A percentile compares a stretch with the other conserved stretches of the same genome.
Evolutionary conservation across 768 basidiomycete species (phyloP).

Genomic region (Boletellus emodensis): DNA sequence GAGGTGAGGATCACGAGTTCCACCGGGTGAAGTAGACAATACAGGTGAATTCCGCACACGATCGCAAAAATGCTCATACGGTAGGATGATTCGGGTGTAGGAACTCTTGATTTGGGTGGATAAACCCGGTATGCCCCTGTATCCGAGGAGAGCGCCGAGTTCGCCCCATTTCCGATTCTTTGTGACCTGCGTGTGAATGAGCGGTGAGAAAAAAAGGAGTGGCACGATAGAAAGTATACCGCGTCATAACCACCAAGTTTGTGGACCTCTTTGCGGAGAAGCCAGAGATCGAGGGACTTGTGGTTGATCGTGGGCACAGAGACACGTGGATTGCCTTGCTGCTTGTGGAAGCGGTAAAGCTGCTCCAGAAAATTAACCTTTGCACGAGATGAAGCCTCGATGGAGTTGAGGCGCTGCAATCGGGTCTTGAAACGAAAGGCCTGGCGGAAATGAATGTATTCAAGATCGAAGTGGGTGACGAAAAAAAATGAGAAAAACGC

Average conservation of each 20-base stretch:
- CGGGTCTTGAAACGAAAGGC: slow-evolving; percentile 95
- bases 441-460: slow-evolving; percentile 34
- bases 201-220: slow-evolving; percentile 20
- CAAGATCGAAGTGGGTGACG: slow-evolving; percentile 15
- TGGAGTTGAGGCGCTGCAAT: slow-evolving; percentile 89
- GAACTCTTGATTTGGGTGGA: slow-evolving; percentile 87
- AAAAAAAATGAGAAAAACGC: slow-evolving; percentile 25
- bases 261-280: slow-evolving; percentile 87
- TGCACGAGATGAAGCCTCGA: slow-evolving; percentile 94
- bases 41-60: slow-evolving; percentile 64
- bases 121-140: slow-evolving; percentile 76
- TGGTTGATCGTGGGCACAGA: slow-evolving; percentile 93
- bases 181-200: slow-evolving; percentile 58
- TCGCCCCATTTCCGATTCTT: slow-evolving; percentile 85
- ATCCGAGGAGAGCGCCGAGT: slow-evolving; percentile 78
- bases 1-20: slow-evolving; percentile 46
- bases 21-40: slow-evolving; percentile 34
- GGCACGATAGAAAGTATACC: slow-evolving; percentile 44
- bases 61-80: slow-evolving; percentile 90
- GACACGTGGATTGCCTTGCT: slow-evolving; percentile 87
- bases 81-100: slow-evolving; percentile 86
- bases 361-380: slow-evolving; percentile 97
- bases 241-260: slow-evolving; percentile 83
- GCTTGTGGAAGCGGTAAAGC: slow-evolving; percentile 93
- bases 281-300: slow-evolving; percentile 91